Base-by-base conservation (phyloP, 495 filamentous ascomycete genomes). In the Glonium stellatum region DNA sequence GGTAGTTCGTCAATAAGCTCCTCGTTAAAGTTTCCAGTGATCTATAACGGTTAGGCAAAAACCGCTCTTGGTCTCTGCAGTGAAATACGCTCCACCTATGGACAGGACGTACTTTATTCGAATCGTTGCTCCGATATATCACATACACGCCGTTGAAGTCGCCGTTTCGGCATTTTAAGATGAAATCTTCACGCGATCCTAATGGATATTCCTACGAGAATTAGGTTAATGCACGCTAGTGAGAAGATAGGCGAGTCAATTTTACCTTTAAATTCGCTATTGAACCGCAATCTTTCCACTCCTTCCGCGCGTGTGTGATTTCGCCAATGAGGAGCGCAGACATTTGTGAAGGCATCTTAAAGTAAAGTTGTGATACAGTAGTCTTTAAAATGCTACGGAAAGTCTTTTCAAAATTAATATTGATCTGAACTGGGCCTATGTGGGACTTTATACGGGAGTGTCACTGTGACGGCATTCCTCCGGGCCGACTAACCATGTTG, bases 111-210 rank as follows among this genome's bases (percentile, higher is more conserved):
- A 55, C 52, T 18, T 55, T 62, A 21, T 68, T 72, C 27, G 64
- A 68, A 15, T 72, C 70, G 49, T 74, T 74, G 44, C 67, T 70
- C 23, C 71, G 70, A 53, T 74, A 74, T 10, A 74, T 64, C 18
- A 61, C 70, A n/a, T 60, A 59, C 4, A 74, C 63, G 47, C 65
- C 66, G 22, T 70, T 60, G 51, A 62, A 74, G 5, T 65, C 70
- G 37, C 69, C 70, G 19, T 62, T 62, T 5, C 44, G 51, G 58
- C 69, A 70, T 41, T 69, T 71, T 13, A 63, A 56, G 10, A 74
- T 48, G 55, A 74, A 74, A 37, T 70, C 67, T 18, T 66, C 61
- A 21, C 71, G 53, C 1, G 65, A 67, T 42, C 71, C 71, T 18
- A 42, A 54, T 12, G 62, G 60, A 48, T 71, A 72, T 53, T 71